phyloP scores from a whole-genome alignment of 2,329 filamentous ascomycete genomes.

The Chaetomiaceae sp. region DNA sequence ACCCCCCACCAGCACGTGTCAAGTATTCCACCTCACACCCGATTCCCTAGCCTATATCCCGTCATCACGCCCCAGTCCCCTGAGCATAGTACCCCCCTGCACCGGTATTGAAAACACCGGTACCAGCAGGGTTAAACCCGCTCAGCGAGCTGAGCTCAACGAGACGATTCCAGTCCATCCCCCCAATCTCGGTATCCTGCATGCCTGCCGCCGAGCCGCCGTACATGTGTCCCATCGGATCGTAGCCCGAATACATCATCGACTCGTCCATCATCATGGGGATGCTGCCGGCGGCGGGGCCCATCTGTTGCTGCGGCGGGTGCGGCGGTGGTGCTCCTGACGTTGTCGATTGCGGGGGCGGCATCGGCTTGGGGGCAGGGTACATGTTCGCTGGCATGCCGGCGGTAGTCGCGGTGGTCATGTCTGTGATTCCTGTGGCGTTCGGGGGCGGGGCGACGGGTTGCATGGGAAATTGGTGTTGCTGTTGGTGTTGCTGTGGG shows the following conservation, averaged over 20 bases:
- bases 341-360: background rate
- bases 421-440: background rate
- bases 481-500: background rate
- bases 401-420: background rate
- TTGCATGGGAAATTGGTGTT: background rate
- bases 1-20: too few relatives aligned
- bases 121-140: constrained; percentile 21
- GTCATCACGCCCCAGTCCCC: too few relatives aligned
- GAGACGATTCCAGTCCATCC: constrained; percentile 49
- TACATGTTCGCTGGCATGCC: constrained; percentile 4
- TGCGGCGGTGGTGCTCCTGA: background rate
- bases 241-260: constrained; percentile 26
- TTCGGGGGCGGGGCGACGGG: background rate
- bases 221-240: constrained; percentile 32
- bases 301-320: constrained; percentile 11
- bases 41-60: too few relatives aligned
- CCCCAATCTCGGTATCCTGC: constrained; percentile 29
- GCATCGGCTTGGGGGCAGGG: constrained; percentile 14
- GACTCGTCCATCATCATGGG: constrained; percentile 25
- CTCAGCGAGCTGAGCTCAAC: constrained; percentile 37
- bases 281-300: background rate
- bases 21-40: too few relatives aligned
- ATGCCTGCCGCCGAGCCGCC: constrained; percentile 25
- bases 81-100: too few relatives aligned
- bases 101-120: too few relatives aligned